phyloP scores from a whole-genome alignment of 176 grass and related monocot genomes.

The Carex littledalei region DNA sequence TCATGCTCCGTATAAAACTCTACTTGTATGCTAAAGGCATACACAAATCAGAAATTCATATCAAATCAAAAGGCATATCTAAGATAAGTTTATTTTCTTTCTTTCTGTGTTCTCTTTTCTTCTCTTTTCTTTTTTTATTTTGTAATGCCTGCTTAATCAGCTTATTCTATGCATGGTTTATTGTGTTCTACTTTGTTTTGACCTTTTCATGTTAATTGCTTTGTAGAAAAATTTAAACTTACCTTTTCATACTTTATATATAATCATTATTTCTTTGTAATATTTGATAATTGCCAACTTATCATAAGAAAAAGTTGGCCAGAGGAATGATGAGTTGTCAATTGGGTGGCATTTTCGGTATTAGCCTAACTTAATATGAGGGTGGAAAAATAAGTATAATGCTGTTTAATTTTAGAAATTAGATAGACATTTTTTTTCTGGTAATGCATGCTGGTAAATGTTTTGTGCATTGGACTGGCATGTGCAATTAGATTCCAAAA shows the following conservation, averaged over 20 bases:
- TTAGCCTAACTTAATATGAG: not conserved
- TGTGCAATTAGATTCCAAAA: not conserved
- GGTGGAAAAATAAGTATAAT: not conserved
- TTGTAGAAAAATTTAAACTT: no score
- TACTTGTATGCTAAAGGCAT: not conserved
- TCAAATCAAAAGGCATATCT: conserved; percentile 25
- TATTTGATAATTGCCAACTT: no score
- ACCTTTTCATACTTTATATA: no score
- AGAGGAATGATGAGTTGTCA: not conserved
- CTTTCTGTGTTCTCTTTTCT: not conserved
- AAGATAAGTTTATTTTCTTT: conserved; percentile 12
- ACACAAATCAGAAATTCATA: not conserved
- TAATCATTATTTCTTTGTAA: no score
- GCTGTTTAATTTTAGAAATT: not conserved
- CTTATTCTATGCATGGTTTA: not conserved
- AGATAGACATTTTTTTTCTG: not conserved
- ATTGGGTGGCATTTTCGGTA: not conserved
- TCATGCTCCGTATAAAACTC: conserved; percentile 13
- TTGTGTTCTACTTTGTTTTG: no score
- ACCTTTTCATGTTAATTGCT: no score
- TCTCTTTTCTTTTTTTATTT: not conserved
- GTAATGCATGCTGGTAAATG: not conserved
- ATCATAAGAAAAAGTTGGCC: no score
- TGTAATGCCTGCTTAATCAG: not conserved
- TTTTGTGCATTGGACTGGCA: not conserved